Percentiles rank a stretch among this genome's conserved stretches.
Conservation (phyloP, 2,329 filamentous ascomycete species). For the Epichloe uncinata region DNA sequence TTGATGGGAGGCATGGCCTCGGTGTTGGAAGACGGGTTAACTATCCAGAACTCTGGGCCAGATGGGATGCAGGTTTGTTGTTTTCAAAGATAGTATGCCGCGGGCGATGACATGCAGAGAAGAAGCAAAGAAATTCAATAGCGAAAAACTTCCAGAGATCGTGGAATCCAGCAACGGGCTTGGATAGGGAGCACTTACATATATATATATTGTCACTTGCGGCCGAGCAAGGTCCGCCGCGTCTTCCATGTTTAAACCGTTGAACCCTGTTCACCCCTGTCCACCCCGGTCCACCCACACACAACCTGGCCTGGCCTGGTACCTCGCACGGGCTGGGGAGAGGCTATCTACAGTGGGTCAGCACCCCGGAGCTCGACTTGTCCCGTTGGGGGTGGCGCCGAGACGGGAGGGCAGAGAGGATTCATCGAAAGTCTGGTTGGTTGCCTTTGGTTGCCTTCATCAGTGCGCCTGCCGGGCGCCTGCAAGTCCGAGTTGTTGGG, state of each 20-base stretch:
- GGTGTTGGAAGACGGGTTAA: not conserved
- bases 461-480: too few relatives aligned
- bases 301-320: too few relatives aligned
- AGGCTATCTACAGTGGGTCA: too few relatives aligned
- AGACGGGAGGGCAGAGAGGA: too few relatives aligned
- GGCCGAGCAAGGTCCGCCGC: too few relatives aligned
- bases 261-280: not conserved
- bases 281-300: not conserved
- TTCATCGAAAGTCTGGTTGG: too few relatives aligned
- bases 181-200: conserved; percentile 10
- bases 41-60: not conserved
- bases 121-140: not conserved
- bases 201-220: not conserved
- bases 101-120: not conserved
- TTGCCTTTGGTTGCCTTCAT: too few relatives aligned
- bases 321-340: too few relatives aligned
- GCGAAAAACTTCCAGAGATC: not conserved
- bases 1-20: conserved; percentile 1
- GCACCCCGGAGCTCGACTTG: too few relatives aligned
- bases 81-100: not conserved
- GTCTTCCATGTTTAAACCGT: not conserved
- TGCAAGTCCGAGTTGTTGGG: too few relatives aligned
- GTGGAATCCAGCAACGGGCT: not conserved
- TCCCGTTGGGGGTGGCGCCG: too few relatives aligned
- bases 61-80: not conserved